These are phyloP conservation scores for Colletotrichum limetticola DNA, from an alignment of 2,329 filamentous ascomycete genomes.

Conservation along the genomic window DNA sequence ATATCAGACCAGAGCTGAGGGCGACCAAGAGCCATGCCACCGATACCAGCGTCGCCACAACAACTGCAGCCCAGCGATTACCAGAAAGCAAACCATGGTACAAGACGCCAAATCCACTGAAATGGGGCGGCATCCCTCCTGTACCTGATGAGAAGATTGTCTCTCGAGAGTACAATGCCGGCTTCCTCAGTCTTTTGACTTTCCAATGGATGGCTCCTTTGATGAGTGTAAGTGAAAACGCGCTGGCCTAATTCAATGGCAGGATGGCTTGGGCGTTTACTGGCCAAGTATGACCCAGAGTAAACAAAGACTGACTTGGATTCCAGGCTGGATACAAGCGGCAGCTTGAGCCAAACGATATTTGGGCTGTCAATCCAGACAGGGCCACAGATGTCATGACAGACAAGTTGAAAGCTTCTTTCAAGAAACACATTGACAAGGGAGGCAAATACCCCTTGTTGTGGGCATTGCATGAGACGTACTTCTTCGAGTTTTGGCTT, in stretches of 20 bases:
- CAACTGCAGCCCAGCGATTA: slow-evolving; percentile 44
- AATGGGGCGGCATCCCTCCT: slow-evolving; percentile 66
- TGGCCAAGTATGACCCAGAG: background rate
- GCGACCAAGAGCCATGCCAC: slow-evolving; percentile 65
- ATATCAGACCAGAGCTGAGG: slow-evolving; percentile 41
- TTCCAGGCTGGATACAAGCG: slow-evolving; percentile 83
- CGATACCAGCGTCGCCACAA: slow-evolving; percentile 59
- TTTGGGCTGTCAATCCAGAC: slow-evolving; percentile 89
- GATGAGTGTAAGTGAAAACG: slow-evolving; percentile 72
- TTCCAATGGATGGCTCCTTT: slow-evolving; percentile 93
- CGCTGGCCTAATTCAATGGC: background rate
- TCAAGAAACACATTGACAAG: slow-evolving; percentile 73
- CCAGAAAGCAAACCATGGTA: slow-evolving; percentile 68
- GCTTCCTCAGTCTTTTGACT: slow-evolving; percentile 78
- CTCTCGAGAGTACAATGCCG: slow-evolving; percentile 78
- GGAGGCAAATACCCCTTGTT: slow-evolving; percentile 80
- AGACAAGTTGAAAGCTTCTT: slow-evolving; percentile 71
- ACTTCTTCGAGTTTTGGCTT: slow-evolving; percentile 84
- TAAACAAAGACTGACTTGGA: background rate
- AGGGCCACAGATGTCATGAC: slow-evolving; percentile 78
- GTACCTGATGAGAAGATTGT: slow-evolving; percentile 63
- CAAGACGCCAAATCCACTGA: slow-evolving; percentile 69
- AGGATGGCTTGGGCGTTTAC: background rate
- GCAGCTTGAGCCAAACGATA: slow-evolving; percentile 82
- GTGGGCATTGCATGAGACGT: slow-evolving; percentile 87